Base-by-base conservation (phyloP, 352 stramenopile genomes). In the Blastocystis sp. region DNA sequence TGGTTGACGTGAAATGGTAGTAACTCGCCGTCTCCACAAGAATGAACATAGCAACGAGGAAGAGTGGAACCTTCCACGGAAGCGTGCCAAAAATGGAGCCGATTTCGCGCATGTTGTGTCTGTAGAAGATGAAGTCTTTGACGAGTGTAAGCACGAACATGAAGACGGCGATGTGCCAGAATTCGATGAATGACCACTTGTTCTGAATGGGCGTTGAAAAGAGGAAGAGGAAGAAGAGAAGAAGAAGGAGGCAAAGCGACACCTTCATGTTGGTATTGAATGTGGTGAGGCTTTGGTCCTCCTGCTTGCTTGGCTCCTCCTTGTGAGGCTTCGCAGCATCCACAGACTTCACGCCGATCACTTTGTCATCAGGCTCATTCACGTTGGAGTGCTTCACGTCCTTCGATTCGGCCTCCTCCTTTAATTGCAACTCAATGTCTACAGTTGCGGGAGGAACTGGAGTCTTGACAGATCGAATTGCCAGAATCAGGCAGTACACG, bases 1-100 rank as follows among this genome's bases (percentile, higher is more conserved):
- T 79, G 31, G 45, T 16, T 21, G 37, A 35, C 0, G 65, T 88
- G 45, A 88, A 77, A 21, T 78, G 39, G 33, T 78, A 88, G 39
- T 88, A 88, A 24, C 33, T 62, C 6, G 62, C 78, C 16, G 31
- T 60, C 24, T 88, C 78, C 4, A 88, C 78, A 9, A 88, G 65
- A 63, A 88, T 88, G 62, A 88, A 88, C 78, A 88, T 88, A 26
- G 78, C 61, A 26, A 88, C n/a, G 16, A 88, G 65, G 62, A 88
- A 88, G 19, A 88, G 78, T 6, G 78, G 78, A 4, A 88, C 78
- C 51, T 88, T 88, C 78, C 78, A 88, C 10, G 78, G 78, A 2
- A 88, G 29, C 1, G 62, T 35, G 13, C 62, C 79, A 45, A 41
- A 26, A 45, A 88, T 88, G 16, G 21, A 26, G 26, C 59, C 60